phyloP scores from a whole-genome alignment of 768 basidiomycete genomes.

The Hirschioporus abietinus region DNA sequence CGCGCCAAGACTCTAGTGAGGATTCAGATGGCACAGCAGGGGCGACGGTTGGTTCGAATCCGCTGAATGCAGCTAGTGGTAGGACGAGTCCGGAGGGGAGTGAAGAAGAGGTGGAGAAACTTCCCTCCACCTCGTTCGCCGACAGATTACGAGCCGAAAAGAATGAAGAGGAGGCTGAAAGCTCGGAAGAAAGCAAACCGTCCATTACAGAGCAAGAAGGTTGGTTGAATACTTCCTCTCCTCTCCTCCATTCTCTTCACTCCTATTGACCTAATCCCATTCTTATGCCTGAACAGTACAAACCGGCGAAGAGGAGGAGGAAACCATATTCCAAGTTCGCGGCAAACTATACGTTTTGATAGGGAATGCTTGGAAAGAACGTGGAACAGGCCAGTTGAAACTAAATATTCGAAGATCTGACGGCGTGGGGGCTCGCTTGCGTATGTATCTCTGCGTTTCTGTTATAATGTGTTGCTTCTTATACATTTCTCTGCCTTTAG shows the following conservation, averaged over 20 bases:
- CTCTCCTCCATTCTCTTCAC: not conserved
- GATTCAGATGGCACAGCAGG: conserved; percentile 9
- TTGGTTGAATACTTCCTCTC: conserved; percentile 28
- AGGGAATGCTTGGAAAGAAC: conserved; percentile 69
- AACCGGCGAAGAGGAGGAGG: conserved; percentile 82
- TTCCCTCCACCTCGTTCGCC: conserved; percentile 42
- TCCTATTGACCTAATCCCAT: conserved; percentile 5
- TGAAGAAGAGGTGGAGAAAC: conserved; percentile 15
- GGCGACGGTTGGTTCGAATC: not conserved
- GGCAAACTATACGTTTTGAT: conserved; percentile 66
- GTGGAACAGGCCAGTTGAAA: conserved; percentile 65
- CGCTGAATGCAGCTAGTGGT: conserved; percentile 15
- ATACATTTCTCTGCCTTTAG: conserved; percentile 31
- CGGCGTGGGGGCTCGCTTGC: conserved; percentile 62
- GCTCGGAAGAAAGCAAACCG: conserved; percentile 34
- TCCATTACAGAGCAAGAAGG: conserved; percentile 66
- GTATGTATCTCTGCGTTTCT: conserved; percentile 32
- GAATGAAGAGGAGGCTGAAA: conserved; percentile 50
- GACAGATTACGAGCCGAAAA: conserved; percentile 60
- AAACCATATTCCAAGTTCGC: conserved; percentile 69
- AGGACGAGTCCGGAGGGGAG: conserved; percentile 23
- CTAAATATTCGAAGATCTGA: conserved; percentile 63
- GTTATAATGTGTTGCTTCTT: not conserved
- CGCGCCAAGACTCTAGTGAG: conserved; percentile 17
- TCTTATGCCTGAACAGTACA: conserved; percentile 37